Conservation (phyloP, 2,329 filamentous ascomycete species). For the Blastomyces gilchristii region DNA sequence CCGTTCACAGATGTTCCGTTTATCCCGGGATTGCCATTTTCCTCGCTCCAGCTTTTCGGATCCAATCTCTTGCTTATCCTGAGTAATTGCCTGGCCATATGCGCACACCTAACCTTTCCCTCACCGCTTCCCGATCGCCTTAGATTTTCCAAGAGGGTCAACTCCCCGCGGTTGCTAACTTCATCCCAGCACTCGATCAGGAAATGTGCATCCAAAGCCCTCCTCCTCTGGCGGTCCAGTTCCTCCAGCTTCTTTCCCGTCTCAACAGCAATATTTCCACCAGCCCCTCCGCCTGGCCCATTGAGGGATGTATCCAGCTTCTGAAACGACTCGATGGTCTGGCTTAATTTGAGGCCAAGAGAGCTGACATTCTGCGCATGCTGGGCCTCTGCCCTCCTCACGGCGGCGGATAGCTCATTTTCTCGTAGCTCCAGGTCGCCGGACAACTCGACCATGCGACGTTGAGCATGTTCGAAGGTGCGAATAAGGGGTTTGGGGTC, state of each 20-base stretch:
- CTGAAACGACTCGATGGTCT: constrained; percentile 87
- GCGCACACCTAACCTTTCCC: constrained; percentile 85
- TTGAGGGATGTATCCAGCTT: constrained; percentile 76
- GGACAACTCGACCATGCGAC: constrained; percentile 41
- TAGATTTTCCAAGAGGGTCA: constrained; percentile 81
- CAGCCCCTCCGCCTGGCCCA: constrained; percentile 30
- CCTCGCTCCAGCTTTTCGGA: constrained; percentile 56
- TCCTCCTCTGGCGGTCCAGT: constrained; percentile 78
- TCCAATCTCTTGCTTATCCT: constrained; percentile 89
- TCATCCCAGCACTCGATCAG: constrained; percentile 95
- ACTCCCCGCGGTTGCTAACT: constrained; percentile 77
- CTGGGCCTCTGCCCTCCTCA: constrained; percentile 80
- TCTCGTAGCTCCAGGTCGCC: constrained; percentile 84
- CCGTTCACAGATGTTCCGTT: constrained; percentile 34
- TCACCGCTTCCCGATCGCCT: constrained; percentile 74
- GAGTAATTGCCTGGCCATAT: constrained; percentile 86
- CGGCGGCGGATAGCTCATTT: constrained; percentile 80
- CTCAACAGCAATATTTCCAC: constrained; percentile 83
- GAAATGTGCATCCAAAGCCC: constrained; percentile 88
- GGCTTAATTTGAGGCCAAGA: constrained; percentile 77
- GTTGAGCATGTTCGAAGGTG: constrained; percentile 67
- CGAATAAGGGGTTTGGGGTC: constrained; percentile 95
- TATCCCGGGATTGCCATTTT: constrained; percentile 44
- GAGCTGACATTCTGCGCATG: constrained; percentile 86
- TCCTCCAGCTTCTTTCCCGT: constrained; percentile 92